Percentiles rank a stretch among this genome's conserved stretches.
Evolutionary conservation across 805 yeast species (phyloP).

Genomic region (Candida namnaoensis): DNA sequence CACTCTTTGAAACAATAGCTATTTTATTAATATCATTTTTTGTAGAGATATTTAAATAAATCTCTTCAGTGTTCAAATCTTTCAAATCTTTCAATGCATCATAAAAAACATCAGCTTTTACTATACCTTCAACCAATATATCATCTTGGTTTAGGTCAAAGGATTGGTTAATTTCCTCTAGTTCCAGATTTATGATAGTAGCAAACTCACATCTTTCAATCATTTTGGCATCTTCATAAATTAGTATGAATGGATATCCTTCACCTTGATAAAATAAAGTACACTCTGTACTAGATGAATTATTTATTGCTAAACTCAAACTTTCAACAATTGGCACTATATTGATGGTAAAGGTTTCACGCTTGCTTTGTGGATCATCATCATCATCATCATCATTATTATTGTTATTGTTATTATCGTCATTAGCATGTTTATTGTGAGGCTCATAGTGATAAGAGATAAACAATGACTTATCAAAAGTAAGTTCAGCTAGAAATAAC

Average conservation of each 20-base stretch:
- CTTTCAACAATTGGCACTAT: constrained; percentile 41
- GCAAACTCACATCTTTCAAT: constrained; percentile 49
- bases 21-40: constrained; percentile 17
- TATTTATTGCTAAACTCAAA: constrained; percentile 31
- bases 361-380: constrained; percentile 8
- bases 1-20: constrained; percentile 57
- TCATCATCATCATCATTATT: constrained; percentile 8
- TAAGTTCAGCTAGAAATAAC: constrained; percentile 18
- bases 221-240: constrained; percentile 45
- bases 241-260: constrained; percentile 45
- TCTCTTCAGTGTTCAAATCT: constrained; percentile 42
- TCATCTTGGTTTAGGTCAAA: constrained; percentile 34
- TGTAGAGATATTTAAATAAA: constrained; percentile 35
- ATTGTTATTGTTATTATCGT: constrained; percentile 1
- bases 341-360: constrained; percentile 30
- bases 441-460: constrained; percentile 19
- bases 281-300: constrained; percentile 29
- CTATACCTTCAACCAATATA: constrained; percentile 40
- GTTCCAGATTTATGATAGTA: constrained; percentile 27
- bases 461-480: constrained; percentile 28
- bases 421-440: constrained; percentile 1
- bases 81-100: constrained; percentile 48
- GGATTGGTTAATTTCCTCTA: constrained; percentile 24
- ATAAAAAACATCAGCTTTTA: constrained; percentile 43
- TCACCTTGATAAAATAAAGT: constrained; percentile 39